A percentile compares a stretch with the other conserved stretches of the same genome.
Conservation (phyloP, 371 early-diverging fungal genomes). For the Mucor racemosus region DNA sequence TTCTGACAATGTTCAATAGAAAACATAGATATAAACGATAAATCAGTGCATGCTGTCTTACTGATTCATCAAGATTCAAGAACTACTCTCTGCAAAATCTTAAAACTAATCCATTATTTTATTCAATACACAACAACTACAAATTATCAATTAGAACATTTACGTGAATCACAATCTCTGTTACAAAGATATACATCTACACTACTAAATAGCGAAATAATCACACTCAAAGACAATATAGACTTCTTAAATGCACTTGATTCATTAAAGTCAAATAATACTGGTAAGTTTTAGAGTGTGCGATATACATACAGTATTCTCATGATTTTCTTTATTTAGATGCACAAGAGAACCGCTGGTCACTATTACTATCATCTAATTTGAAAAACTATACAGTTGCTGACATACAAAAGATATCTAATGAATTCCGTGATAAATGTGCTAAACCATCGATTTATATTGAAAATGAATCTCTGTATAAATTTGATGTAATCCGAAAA, state of each 20-base stretch:
- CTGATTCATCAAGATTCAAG: constrained; percentile 39
- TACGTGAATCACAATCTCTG: constrained; percentile 34
- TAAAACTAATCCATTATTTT: constrained; percentile 41
- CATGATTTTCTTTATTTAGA: background rate
- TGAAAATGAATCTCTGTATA: constrained; percentile 25
- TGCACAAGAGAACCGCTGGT: constrained; percentile 23
- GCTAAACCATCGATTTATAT: constrained; percentile 46
- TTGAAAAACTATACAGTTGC: constrained; percentile 9
- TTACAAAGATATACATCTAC: constrained; percentile 32
- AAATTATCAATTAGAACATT: constrained; percentile 33
- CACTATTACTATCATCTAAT: constrained; percentile 23
- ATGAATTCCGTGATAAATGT: constrained; percentile 36
- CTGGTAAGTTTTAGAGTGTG: constrained; percentile 12
- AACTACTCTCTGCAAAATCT: constrained; percentile 24
- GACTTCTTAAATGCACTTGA: constrained; percentile 36
- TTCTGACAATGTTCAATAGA: background rate
- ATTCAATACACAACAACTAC: constrained; percentile 29
- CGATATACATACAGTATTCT: background rate
- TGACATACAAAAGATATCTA: constrained; percentile 28
- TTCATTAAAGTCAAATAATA: constrained; percentile 12
- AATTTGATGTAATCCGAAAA: constrained; percentile 45
- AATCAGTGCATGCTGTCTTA: constrained; percentile 39
- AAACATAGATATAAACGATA: constrained; percentile 25
- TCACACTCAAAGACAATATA: constrained; percentile 33
- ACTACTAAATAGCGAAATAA: constrained; percentile 30